Evolutionary conservation across 2,329 filamentous ascomycete species (phyloP), one percentile per base, ranked within the genome.

Genomic region (Dactylonectria estremocensis): DNA sequence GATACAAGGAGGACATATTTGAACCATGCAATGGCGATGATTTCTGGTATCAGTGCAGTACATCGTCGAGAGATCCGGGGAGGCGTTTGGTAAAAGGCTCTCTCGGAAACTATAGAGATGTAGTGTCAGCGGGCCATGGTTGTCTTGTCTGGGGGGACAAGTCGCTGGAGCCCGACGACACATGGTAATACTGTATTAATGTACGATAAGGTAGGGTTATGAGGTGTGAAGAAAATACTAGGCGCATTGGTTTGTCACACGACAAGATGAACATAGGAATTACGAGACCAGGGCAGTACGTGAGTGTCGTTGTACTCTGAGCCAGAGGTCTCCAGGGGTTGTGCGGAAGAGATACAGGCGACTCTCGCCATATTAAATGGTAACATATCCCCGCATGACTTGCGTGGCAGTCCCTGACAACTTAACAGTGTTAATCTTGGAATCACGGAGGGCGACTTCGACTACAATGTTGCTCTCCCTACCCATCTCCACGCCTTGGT

Each of bases 401-500:
- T 78, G 74, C 11, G 75, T 74, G 31, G 80, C 80, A 9, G 80
- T 76, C 10, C 81, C 81, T 9, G 77, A 77, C 54, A 82, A 74
- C 43, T 74, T 75, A 33, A 82, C 78, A 9, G 67, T 67, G 43
- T 77, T 71, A 46, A 82, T 76, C 45, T 74, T 68, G 22, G 74
- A 71, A 62, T 75, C 77, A 53, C 78, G 77, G 43, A 78, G 59
- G 40, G 66, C 70, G n/a, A 87, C 81, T 62, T 86, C 82, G 40
- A 89, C 83, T 45, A 78, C 73, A 54, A 89, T 88, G 55, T 85
- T 80, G 73, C 87, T 89, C 77, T 80, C 81, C 70, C 89, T 80
- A 6, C 89, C 90, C 87, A 92, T 92, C 80, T 93, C 90, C 10
- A 92, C 88, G 1, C 90, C 91, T 80, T 93, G 91, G 66, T 87